Evolutionary conservation across 129 eudicot genomes (phyloP), one percentile per base, ranked within the genome.

Genomic region (Deinandra increscens): DNA sequence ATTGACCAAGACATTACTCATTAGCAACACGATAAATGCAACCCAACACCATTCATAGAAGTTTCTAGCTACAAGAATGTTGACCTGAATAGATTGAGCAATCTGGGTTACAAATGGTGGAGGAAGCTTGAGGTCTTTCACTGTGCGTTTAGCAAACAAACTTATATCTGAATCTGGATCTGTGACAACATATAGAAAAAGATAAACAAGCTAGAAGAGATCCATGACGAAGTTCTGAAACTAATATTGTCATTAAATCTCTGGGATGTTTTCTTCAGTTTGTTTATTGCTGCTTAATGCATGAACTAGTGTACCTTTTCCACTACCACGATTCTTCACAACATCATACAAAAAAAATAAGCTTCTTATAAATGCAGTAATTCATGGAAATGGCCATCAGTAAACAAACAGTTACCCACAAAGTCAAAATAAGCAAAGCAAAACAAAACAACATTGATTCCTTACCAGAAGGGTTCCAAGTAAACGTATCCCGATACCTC

Each of bases 91-190:
- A 60, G 97, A 91, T 83, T 88, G 96, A 84, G 94, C 94, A 79
- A 91, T 88, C 72, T 91, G 97, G 41, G 96, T 85, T 10, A 79
- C 73, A 78, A 91, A 91, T 56, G 91, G 88, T n/a, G 90, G 94
- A 66, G 96, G 97, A 73, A 91, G 96, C 82, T 91, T 91, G 63
- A 88, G 86, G 78, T 88, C 96, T 73, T 88, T 91, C 56, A 84
- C 88, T 7, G 91, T 88, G 66, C 89, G 76, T 70, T 88, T 91
- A 22, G 97, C 96, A 74, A 91, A 88, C 68, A 88, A 76, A 76
- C 71, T 83, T 55, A 88, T 75, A 63, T 91, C 97, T 33, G 96
- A 84, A 80, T 91, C 96, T 36, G 96, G 91, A 86, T 91, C 96
- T 91, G 72, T 61, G 60, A 33, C 63, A 66, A 26, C 60, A n/a